phyloP scores from a whole-genome alignment of 1,139 yeast genomes.

The Kluyveromyces sp. region DNA sequence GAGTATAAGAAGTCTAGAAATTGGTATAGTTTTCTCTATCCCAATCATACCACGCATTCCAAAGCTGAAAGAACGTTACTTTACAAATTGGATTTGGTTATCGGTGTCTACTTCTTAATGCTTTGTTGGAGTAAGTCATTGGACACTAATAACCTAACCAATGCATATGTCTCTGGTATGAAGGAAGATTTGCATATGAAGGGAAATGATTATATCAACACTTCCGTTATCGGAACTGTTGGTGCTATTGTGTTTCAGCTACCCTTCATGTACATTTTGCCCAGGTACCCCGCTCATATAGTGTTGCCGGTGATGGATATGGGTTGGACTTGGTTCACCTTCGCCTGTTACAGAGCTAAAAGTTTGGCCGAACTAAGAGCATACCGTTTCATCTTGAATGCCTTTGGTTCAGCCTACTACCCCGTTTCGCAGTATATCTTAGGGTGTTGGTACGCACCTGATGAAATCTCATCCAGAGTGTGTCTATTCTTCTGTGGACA shows the following conservation, averaged over 20 bases:
- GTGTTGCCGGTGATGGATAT: slow-evolving; percentile 51
- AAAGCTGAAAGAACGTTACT: slow-evolving; percentile 46
- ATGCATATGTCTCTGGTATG: slow-evolving; percentile 66
- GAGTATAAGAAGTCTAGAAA: slow-evolving; percentile 37
- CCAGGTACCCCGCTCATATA: slow-evolving; percentile 45
- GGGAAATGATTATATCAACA: slow-evolving; percentile 60
- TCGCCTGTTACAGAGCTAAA: slow-evolving; percentile 43
- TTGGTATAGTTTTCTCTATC: slow-evolving; percentile 43
- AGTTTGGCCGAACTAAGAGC: slow-evolving; percentile 45
- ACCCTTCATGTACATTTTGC: slow-evolving; percentile 37
- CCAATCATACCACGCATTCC: slow-evolving; percentile 45
- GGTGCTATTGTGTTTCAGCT: slow-evolving; percentile 56
- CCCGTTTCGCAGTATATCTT: slow-evolving; percentile 58
- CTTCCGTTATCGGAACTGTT: slow-evolving; percentile 49
- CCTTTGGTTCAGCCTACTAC: slow-evolving; percentile 57
- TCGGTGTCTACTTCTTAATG: slow-evolving; percentile 52
- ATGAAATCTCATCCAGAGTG: slow-evolving; percentile 42
- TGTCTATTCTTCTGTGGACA: slow-evolving; percentile 41
- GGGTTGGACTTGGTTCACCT: slow-evolving; percentile 60
- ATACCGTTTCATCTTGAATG: slow-evolving; percentile 53
- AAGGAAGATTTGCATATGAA: slow-evolving; percentile 49
- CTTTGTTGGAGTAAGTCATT: slow-evolving; percentile 67
- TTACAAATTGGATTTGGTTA: slow-evolving; percentile 52
- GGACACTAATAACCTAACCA: slow-evolving; percentile 50
- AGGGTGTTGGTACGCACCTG: slow-evolving; percentile 62